Conservation (phyloP, 2,329 filamentous ascomycete genomes). For the Byssochlamys sp. region DNA sequence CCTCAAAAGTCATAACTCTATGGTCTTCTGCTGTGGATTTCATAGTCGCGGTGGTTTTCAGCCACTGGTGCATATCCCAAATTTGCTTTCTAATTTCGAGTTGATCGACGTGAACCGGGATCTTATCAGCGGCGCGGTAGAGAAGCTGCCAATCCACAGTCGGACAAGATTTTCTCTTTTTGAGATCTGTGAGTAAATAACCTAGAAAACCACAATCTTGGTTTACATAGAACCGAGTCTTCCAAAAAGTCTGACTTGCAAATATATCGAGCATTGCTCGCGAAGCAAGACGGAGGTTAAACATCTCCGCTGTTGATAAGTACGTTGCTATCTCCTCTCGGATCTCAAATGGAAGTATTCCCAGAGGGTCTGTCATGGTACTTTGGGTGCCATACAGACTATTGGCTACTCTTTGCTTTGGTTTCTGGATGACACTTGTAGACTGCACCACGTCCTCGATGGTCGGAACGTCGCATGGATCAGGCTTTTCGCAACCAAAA, state of each 20-base stretch:
- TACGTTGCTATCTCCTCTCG: background rate
- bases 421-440: background rate
- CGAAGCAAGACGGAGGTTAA: background rate
- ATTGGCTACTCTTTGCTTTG: background rate
- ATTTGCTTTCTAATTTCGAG: background rate
- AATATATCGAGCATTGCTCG: background rate
- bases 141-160: background rate
- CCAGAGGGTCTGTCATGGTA: background rate
- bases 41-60: background rate
- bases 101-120: background rate
- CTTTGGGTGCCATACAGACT: background rate
- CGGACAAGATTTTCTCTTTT: background rate
- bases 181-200: background rate
- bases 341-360: background rate
- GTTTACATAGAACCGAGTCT: background rate
- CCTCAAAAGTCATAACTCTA: background rate
- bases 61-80: background rate
- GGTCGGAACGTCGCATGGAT: no score
- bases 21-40: background rate
- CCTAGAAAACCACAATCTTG: background rate
- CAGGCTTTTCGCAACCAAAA: no score
- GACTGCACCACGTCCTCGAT: background rate
- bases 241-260: background rate
- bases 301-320: background rate
- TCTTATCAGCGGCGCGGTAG: background rate